Conservation (phyloP, 1,284 basidiomycete species). For the Ustilago cynodontis region DNA sequence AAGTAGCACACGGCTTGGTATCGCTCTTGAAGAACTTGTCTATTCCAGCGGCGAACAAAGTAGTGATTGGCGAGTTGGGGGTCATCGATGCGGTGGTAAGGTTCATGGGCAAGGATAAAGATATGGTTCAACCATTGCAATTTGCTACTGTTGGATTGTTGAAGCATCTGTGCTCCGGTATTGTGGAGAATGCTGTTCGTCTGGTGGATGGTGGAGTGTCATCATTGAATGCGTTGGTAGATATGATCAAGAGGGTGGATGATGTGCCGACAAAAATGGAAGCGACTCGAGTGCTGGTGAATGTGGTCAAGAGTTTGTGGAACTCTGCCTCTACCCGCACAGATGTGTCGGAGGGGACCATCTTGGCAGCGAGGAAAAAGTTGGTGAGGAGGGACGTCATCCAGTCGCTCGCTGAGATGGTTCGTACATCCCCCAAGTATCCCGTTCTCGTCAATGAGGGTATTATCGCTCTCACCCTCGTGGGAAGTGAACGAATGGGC, state of each 20-base stretch:
- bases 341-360: not conserved
- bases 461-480: constrained; percentile 82
- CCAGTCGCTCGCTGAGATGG: constrained; percentile 77
- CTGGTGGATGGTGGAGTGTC: constrained; percentile 71
- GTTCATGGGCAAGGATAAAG: constrained; percentile 50
- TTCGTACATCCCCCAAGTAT: constrained; percentile 82
- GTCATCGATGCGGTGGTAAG: constrained; percentile 34
- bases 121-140: constrained; percentile 76
- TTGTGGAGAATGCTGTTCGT: constrained; percentile 74
- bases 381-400: constrained; percentile 42
- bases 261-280: constrained; percentile 87
- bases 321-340: constrained; percentile 31
- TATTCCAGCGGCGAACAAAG: constrained; percentile 60
- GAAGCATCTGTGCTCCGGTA: constrained; percentile 84
- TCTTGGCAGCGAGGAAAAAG: constrained; percentile 17
- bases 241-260: constrained; percentile 82
- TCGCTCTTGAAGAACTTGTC: constrained; percentile 63
- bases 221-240: constrained; percentile 79
- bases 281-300: constrained; percentile 86
- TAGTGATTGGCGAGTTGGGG: constrained; percentile 37
- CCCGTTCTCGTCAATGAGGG: constrained; percentile 90
- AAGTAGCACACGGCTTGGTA: constrained; percentile 57
- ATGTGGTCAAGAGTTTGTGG: constrained; percentile 74
- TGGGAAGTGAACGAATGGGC: constrained; percentile 77
- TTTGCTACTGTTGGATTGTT: constrained; percentile 86